Conservation (phyloP, 164 flowering plant species). For the Cinnamomum micranthum region DNA sequence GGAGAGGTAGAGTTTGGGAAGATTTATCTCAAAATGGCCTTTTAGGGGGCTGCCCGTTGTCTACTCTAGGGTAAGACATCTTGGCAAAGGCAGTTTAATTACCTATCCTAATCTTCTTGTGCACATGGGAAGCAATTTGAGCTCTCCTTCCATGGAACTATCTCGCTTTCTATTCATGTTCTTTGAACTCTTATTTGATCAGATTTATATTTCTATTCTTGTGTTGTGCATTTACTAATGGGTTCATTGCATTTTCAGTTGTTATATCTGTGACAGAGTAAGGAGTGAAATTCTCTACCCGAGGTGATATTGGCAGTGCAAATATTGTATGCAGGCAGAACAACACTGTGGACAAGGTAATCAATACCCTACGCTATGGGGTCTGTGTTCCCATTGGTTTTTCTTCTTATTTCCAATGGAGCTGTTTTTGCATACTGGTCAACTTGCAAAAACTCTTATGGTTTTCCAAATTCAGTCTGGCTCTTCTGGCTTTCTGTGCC, state of each 20-base stretch:
- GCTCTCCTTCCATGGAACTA: neutral
- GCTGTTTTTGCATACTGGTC: too few relatives aligned
- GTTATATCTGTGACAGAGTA: constrained; percentile 23
- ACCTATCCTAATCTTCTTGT: neutral
- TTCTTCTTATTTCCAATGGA: too few relatives aligned
- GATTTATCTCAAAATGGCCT: too few relatives aligned
- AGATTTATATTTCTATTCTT: neutral
- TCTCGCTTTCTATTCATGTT: neutral
- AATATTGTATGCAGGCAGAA: constrained; percentile 25
- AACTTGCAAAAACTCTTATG: too few relatives aligned
- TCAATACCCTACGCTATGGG: neutral
- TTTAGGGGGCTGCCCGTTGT: too few relatives aligned
- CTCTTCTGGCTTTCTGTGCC: too few relatives aligned
- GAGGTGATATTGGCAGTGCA: constrained; percentile 27
- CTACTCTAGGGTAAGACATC: neutral
- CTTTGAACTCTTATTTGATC: neutral
- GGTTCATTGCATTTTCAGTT: constrained; percentile 11
- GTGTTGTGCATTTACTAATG: neutral
- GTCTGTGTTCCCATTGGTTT: neutral
- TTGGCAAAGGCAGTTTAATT: neutral
- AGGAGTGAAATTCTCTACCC: constrained; percentile 20
- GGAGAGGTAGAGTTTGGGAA: too few relatives aligned
- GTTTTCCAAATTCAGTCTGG: too few relatives aligned
- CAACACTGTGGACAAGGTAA: constrained; percentile 19
- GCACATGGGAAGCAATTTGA: neutral